Base-by-base conservation (phyloP, 1,284 basidiomycete genomes). In the Ceratobasidium sp. region DNA sequence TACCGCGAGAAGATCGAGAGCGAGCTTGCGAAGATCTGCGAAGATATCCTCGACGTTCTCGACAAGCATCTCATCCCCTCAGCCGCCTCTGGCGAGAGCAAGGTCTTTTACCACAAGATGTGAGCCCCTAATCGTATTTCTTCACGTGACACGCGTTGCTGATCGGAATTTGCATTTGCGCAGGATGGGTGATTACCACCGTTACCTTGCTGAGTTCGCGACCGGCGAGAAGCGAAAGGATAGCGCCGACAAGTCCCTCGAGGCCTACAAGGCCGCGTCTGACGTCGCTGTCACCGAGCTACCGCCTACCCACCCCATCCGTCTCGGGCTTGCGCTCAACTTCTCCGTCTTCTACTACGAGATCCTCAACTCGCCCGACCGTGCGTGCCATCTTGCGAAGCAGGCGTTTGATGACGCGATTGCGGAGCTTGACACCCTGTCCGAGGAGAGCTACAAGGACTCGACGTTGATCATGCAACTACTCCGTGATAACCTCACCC, bases 61-160 rank as follows among this genome's bases (percentile, higher is more conserved):
- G 97, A 98, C 88, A 96, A 98, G 90, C 97, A 99, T 90, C 94
- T 99, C 83, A 99, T 99, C 84, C 97, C 98, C 81, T 97, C 96
- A 48, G 98, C 97, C 78, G 96, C 96, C 80, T 94, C 96, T 80
- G 97, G 98, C 85, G 98, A 99, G 89, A 97, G 95, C 81, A 99
- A 99, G 91, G 97, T 99, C 81, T 99, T 99, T 92, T 99, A 99
- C 91, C 97, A 99, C 93, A 99, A 99, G 94, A 99, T 99, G 97
- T 97, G 84, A 81, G 94, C 38, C 71, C 71, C 33, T 52, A 52
- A 57, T 52, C 57, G 28, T 33, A 33, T 12, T 26, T 28, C 61
- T n/a, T 50, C 71, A 75, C 71, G 71, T 75, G 71, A 75, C 61
- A 48, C 71, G 71, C 71, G 71, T 75, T 50, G 71, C 46, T 64